Base-by-base conservation (phyloP, 768 basidiomycete species). In the Leccinum subgranulosum region DNA sequence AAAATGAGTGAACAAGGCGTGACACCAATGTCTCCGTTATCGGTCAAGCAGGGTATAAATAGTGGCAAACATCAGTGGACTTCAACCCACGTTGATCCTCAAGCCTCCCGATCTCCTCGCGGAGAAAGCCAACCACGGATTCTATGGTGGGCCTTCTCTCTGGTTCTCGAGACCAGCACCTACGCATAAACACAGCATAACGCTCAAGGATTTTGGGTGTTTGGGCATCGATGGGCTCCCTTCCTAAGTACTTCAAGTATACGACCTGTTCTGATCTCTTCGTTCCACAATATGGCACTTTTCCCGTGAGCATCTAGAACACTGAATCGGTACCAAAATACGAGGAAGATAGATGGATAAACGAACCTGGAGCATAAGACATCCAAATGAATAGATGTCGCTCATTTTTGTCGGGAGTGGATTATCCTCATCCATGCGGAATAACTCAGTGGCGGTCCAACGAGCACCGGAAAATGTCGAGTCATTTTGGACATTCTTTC, bases 341-440 rank as follows among this genome's bases (percentile, higher is more conserved):
- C 2, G 2, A 21, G 8, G 15, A 50, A 33, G 10, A 56, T 31
- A 4, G n/a, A 31, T 1, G 9, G 25, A 52, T 19, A 4, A 21
- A 51, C 56, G 19, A 43, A 62, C 61, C 56, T 62, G 61, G 12
- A 62, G 61, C 60, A 58, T 58, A 5, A 62, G 55, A 17, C 61
- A 62, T 10, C 33, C 60, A 11, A 62, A 62, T 6, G 61, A 62
- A 25, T 62, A 62, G 21, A 62, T 47, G 7, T 62, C 61, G 7
- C 60, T 54, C 61, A 62, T 62, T 28, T 27, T 52, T 19, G 61
- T 62, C 12, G 60, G 56, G 2, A 1, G 12, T 21, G 27, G 29
- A 48, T 51, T 17, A n/a, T 21, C 33, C 6, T 31, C 3, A 1
- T 62, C 53, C 2, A 54, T 14, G 4, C 17, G 15, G 50, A 62